Base-by-base conservation (phyloP, 495 filamentous ascomycete genomes). In the Trypethelium eluteriae region DNA sequence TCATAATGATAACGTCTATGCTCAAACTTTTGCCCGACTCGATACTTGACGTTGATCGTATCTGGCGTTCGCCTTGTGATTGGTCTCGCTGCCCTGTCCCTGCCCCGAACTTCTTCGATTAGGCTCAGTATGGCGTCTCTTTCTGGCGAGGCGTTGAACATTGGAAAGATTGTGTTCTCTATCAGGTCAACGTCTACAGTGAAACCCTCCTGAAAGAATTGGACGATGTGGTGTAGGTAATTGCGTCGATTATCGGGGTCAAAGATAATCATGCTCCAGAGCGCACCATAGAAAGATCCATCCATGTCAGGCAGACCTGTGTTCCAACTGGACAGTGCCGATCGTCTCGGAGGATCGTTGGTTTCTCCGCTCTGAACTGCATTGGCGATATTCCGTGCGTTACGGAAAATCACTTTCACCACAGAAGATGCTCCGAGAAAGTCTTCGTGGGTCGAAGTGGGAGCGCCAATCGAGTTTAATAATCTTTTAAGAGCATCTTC, bases 1-100 rank as follows among this genome's bases (percentile, higher is more conserved):
- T 82, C 79, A 73, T 94, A 96, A 34, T 81, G 75, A 76, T 96
- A 97, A 61, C 90, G 84, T 70, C 81, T 86, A 74, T 98, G 94
- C 63, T 80, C 81, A 73, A 98, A 94, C 2, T 95, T 84, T 69
- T 94, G 88, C 3, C 94, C 94, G 57, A 98, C 84, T 65, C 80
- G 84, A 77, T 88, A 93, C 64, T 74, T 79, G n/a, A 91, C 85
- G 34, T 76, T 76, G 10, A 32, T 11, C 71, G 71, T 14, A 73
- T 25, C 64, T 70, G 63, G 71, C 70, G 65, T 76, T 49, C 66
- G 71, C 63, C 69, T 83, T 75, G 77, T 74, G 5, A 84, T 79
- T 12, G 73, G 71, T 64, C 78, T 83, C 56, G 85, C 74, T 46
- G 80, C 79, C 62, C 49, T 59, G 36, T 65, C 36, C 18, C 32